Evolutionary conservation across 2,329 filamentous ascomycete species (phyloP).

Genomic region (Bretziella fagacearum): DNA sequence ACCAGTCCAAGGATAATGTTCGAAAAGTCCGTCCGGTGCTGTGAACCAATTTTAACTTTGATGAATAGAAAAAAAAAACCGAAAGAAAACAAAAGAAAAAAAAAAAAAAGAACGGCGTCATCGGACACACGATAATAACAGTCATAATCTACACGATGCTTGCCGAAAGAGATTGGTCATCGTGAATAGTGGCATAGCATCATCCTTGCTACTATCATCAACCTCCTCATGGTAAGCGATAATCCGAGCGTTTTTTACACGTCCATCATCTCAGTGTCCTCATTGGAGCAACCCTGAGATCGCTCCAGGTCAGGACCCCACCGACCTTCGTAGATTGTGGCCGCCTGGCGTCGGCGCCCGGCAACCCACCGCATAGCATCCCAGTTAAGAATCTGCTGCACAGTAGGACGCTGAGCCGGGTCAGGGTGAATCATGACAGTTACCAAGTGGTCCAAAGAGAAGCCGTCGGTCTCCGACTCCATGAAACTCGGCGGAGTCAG

Average conservation of each 20-base stretch:
- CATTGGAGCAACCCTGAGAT: conserved; percentile 26
- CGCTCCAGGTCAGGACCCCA: conserved; percentile 55
- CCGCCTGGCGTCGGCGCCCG: conserved; percentile 59
- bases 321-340: conserved; percentile 91
- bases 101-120: background rate
- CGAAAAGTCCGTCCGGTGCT: conserved; percentile 10
- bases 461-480: conserved; percentile 52
- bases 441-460: conserved; percentile 71
- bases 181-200: conserved; percentile 1
- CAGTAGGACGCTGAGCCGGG: conserved; percentile 53
- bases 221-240: background rate
- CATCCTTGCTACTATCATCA: background rate
- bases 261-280: conserved; percentile 45
- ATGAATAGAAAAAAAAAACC: background rate
- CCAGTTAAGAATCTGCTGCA: conserved; percentile 54
- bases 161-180: background rate
- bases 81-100: conserved; percentile 4
- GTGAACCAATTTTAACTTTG: conserved; percentile 7
- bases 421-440: conserved; percentile 73
- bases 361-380: conserved; percentile 69
- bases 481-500: conserved; percentile 69
- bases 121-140: too few relatives aligned
- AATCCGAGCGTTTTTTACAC: conserved; percentile 24
- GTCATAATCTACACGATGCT: conserved; percentile 11
- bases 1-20: conserved; percentile 8